Evolutionary conservation across 2,329 filamentous ascomycete species (phyloP).

Genomic region (Sclerotinia trifoliorum): DNA sequence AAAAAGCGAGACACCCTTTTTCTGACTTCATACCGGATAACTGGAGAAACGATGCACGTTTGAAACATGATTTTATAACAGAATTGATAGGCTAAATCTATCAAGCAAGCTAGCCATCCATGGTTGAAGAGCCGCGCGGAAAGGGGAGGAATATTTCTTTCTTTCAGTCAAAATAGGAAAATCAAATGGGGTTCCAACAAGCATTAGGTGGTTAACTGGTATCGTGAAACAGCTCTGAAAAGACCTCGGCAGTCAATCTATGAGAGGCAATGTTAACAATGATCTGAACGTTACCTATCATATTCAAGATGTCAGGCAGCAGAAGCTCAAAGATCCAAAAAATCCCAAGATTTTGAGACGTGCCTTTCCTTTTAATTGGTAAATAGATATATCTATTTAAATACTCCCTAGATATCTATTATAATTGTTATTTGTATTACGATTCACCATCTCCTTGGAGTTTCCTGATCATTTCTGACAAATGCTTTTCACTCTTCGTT

Average conservation of each 20-base stretch:
- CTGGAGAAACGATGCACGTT: not conserved
- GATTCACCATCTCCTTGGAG: not conserved
- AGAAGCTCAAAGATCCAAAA: not conserved
- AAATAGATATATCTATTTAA: not conserved
- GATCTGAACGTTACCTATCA: not conserved
- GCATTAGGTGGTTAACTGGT: not conserved
- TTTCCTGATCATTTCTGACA: not conserved
- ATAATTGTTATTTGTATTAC: not conserved
- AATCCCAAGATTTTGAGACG: not conserved
- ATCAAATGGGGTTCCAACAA: slow-evolving; percentile 1
- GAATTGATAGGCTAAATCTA: not conserved
- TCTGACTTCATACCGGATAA: not conserved
- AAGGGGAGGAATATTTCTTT: not conserved
- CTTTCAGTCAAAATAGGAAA: not conserved
- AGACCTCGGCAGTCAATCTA: not conserved
- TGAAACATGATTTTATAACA: not conserved
- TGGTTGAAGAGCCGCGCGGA: slow-evolving; percentile 5
- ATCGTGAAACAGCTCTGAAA: not conserved
- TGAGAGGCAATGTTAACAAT: not conserved
- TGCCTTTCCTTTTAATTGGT: not conserved
- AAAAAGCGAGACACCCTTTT: not conserved
- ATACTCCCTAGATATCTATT: not conserved
- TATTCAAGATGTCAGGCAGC: not conserved
- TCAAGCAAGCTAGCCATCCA: not conserved
- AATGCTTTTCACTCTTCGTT: not conserved